Evolutionary conservation across 805 yeast genomes (phyloP).

Genomic region (Ogataea trehaloabstinens): DNA sequence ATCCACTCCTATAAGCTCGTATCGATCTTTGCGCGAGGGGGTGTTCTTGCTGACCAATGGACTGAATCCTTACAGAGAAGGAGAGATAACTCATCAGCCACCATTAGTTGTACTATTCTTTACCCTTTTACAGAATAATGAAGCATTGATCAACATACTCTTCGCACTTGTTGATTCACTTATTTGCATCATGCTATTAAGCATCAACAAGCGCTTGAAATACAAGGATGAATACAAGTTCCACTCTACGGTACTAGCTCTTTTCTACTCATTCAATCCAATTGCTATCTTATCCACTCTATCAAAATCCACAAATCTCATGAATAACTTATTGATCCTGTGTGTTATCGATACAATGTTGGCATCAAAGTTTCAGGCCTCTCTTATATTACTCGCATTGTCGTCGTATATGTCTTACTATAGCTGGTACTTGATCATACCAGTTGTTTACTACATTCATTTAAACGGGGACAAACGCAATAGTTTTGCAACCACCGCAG

Average conservation of each 20-base stretch:
- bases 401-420: slow-evolving; percentile 64
- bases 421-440: slow-evolving; percentile 59
- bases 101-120: slow-evolving; percentile 64
- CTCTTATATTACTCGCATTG: slow-evolving; percentile 55
- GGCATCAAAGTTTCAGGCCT: slow-evolving; percentile 35
- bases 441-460: slow-evolving; percentile 41
- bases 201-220: slow-evolving; percentile 43
- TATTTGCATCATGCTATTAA: slow-evolving; percentile 53
- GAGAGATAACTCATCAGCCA: slow-evolving; percentile 85
- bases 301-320: slow-evolving; percentile 62
- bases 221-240: slow-evolving; percentile 13
- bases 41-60: slow-evolving; percentile 55
- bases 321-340: slow-evolving; percentile 59
- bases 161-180: slow-evolving; percentile 61
- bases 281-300: slow-evolving; percentile 64
- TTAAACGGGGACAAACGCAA: not conserved
- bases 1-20: slow-evolving; percentile 74
- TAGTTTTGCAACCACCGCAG: slow-evolving; percentile 4
- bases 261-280: slow-evolving; percentile 79
- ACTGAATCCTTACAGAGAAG: slow-evolving; percentile 64
- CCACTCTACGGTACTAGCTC: slow-evolving; percentile 23
- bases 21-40: slow-evolving; percentile 63
- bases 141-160: slow-evolving; percentile 34
- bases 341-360: slow-evolving; percentile 46
- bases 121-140: slow-evolving; percentile 33